phyloP scores from a whole-genome alignment of 2,329 filamentous ascomycete species.

The Xylariaceae sp. region DNA sequence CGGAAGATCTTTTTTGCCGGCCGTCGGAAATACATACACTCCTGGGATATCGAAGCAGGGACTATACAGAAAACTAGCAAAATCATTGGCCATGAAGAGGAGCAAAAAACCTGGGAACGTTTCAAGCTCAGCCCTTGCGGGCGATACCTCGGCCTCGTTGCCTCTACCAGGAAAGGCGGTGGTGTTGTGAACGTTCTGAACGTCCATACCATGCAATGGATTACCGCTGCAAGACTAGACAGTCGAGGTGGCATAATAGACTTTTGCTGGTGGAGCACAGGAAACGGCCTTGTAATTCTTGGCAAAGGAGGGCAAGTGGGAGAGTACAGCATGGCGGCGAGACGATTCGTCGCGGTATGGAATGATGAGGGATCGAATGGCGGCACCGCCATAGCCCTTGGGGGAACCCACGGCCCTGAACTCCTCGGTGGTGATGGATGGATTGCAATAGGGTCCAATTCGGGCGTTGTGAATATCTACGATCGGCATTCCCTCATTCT shows the following conservation, averaged over 20 bases:
- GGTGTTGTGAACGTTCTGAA: constrained; percentile 84
- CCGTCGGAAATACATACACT: constrained; percentile 85
- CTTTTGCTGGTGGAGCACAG: constrained; percentile 88
- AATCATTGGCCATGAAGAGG: constrained; percentile 69
- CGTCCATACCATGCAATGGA: constrained; percentile 79
- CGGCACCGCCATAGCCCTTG: constrained; percentile 76
- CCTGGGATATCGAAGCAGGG: constrained; percentile 84
- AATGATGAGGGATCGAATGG: constrained; percentile 84
- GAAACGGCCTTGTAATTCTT: constrained; percentile 74
- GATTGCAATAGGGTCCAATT: constrained; percentile 82
- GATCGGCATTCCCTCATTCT: constrained; percentile 66
- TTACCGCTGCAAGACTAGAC: constrained; percentile 76
- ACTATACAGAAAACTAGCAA: constrained; percentile 76
- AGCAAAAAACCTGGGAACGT: constrained; percentile 86
- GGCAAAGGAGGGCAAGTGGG: constrained; percentile 86
- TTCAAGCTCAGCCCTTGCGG: constrained; percentile 88
- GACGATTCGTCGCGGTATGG: constrained; percentile 76
- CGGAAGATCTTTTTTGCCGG: constrained; percentile 85
- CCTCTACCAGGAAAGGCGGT: constrained; percentile 77
- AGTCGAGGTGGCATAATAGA: constrained; percentile 80
- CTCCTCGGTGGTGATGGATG: constrained; percentile 76
- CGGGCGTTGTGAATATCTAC: constrained; percentile 90
- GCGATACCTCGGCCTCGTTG: constrained; percentile 77
- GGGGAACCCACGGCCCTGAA: constrained; percentile 60
- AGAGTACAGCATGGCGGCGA: constrained; percentile 72